Base-by-base conservation (phyloP, 2,329 filamentous ascomycete species). In the Lecanicillium sp. region DNA sequence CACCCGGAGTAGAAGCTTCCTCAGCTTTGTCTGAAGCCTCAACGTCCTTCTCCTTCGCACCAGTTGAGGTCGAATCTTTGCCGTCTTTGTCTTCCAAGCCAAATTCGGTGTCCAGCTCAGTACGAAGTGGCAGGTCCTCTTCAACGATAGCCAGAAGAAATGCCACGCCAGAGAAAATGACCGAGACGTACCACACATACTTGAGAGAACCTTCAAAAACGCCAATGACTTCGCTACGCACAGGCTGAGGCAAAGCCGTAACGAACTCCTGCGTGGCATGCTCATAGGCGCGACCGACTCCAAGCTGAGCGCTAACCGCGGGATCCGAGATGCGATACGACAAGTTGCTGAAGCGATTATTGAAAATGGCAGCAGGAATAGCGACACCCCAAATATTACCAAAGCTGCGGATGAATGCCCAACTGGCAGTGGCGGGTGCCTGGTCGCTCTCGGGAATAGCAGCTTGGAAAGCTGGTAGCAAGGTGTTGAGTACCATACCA, bases 301-400 rank as follows among this genome's bases (percentile, higher is more conserved):
- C 33, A 0, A 66, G 52, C 12, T 49, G 6, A n/a, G 48, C 36
- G 2, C 54, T 33, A 0, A 53, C 58, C 5, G 24, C 7, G 27
- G 9, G 10, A 20, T 48, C 24, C 2, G 12, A 11, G 20, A 38
- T 32, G 35, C 20, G 35, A 11, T 20, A 23, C 3, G 51, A 20
- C 11, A 54, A 32, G n/a, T 51, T 6, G 14, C 23, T 24, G 36
- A 55, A 48, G 1, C 52, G 37, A 0, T 58, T 57, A 44, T 66
- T 64, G 55, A 74, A 73, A n/a, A 73, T 62, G 1, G 62, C 56
- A 0, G 65, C 65, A 0, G 69, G 68, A 5, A 78, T 65, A 0
- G 70, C 64, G 1, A 75, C 66, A 4, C 73, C 72, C 55, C 74
- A 67, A 3, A 72, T 64, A 6, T 60, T 53, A 0, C 73, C 74